phyloP scores from a whole-genome alignment of 2,329 filamentous ascomycete species.

The Aspergillus terreus region DNA sequence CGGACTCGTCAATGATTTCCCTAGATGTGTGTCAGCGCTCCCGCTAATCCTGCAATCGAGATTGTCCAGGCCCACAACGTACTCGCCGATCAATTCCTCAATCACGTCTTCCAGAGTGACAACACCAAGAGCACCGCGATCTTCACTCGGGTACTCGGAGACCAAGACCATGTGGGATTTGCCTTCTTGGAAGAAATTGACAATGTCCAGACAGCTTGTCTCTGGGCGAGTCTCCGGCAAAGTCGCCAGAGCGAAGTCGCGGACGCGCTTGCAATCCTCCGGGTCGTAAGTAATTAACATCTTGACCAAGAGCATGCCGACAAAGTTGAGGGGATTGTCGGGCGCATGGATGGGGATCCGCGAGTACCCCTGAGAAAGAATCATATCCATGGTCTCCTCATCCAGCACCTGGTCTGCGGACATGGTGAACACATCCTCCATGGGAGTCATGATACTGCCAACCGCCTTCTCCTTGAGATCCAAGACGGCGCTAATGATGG shows the following conservation, averaged over 20 bases:
- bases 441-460: slow-evolving; percentile 95
- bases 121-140: slow-evolving; percentile 85
- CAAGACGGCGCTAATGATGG: slow-evolving; percentile 94
- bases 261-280: slow-evolving; percentile 80
- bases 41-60: neutral
- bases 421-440: slow-evolving; percentile 95
- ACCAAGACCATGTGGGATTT: slow-evolving; percentile 99
- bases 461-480: slow-evolving; percentile 96
- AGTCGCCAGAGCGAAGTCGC: slow-evolving; percentile 88
- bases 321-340: slow-evolving; percentile 79
- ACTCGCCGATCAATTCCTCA: slow-evolving; percentile 97
- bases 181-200: slow-evolving; percentile 99
- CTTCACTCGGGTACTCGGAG: slow-evolving; percentile 83
- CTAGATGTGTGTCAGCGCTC: slow-evolving; percentile 39
- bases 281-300: slow-evolving; percentile 98
- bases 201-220: slow-evolving; percentile 95
- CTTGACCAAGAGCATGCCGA: slow-evolving; percentile 97
- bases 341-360: slow-evolving; percentile 90
- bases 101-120: slow-evolving; percentile 98
- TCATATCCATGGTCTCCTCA: slow-evolving; percentile 89
- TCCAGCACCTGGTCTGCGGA: slow-evolving; percentile 92
- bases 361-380: slow-evolving; percentile 90
- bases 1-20: slow-evolving; percentile 98
- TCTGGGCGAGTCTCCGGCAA: slow-evolving; percentile 92
- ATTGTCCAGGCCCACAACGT: slow-evolving; percentile 38